Evolutionary conservation across 2,329 filamentous ascomycete genomes (phyloP), one percentile per base, ranked within the genome.

Genomic region (Botrytis deweyae): DNA sequence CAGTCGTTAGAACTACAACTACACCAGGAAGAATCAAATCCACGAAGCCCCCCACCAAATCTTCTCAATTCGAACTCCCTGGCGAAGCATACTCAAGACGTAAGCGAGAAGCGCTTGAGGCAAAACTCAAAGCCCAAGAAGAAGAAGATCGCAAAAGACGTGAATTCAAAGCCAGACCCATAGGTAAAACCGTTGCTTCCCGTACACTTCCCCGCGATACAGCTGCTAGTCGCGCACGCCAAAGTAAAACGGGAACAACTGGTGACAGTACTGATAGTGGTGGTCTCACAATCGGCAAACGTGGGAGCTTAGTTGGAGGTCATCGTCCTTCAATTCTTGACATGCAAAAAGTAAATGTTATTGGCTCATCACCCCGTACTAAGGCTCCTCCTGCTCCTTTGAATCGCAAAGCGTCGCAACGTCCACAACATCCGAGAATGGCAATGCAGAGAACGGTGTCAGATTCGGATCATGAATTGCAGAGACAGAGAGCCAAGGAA

Each of bases 101-200:
- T 68, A 82, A 89, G 82, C 83, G 86, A 76, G 85, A 90, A 81
- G 84, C 88, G 79, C 84, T 86, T 72, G 86, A 90, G 78, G 84
- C 87, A 73, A 86, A 85, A 76, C 81, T 91, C 62, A 86, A 83
- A 75, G 85, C 84, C 5, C 85, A 90, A 77, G 88, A 89, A 77
- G 88, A 90, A 76, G 89, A 90, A 76, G 87, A 89, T 75, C 86
- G 84, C 38, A 88, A 85, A 80, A 85, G 86, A 72, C 87, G 89
- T 72, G 88, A 91, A 78, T 91, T 91, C 83, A 91, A 90, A 80
- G 89, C 89, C 9, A 85, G 85, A 52, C 89, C 89, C 29, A 80
- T 88, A 55, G 86, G 86, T 61, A 82, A 83, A 71, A 86, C 83
- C 72, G 79, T 84, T 29, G 81, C 81, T 64, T 76, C 78, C 33